Base-by-base conservation (phyloP, 495 filamentous ascomycete genomes). In the Penicillium lagena region DNA sequence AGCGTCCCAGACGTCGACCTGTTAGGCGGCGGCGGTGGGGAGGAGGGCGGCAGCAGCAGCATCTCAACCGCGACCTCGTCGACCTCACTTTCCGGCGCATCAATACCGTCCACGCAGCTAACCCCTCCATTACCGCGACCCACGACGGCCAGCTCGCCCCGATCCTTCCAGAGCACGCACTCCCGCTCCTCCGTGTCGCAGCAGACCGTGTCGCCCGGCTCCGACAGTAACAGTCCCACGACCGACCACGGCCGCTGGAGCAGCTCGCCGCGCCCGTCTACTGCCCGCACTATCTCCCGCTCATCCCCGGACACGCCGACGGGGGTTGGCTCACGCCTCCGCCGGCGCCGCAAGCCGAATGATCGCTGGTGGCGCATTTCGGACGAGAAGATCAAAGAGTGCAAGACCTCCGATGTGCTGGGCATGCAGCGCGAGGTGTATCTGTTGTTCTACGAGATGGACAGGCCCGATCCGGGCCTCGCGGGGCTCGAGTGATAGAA, bases 331-430 rank as follows among this genome's bases (percentile, higher is more conserved):
- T 55, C 62, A 12, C 65, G 70, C 15, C 45, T 74, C 13, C 82
- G 76, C 50, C 67, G 72, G 30, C 77, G 72, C 47, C 82, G 82
- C 54, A 79, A 78, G 50, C 53, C 70, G n/a, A 78, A 69, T 43
- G 77, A 86, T 53, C 77, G 87, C 13, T 99, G 93, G 93, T 99
- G 93, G 93, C 79, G 93, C 11, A 96, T 99, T 38, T 96, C 90
- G 33, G 93, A 99, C 58, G 93, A 97, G 31, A 96, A 96, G 58
- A 77, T 97, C 45, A 95, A 91, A 56, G 91, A 96, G 57, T 83
- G 87, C 45, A 93, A 86, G 64, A 97, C 90, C 2, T 80, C 77
- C 39, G 91, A 99, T 41, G 89, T 99, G 14, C 58, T 99, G 42
- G 77, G 78, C 9, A 96, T 96, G 91, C 89, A 96, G 62, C 84